These are phyloP conservation scores for Beauveria asiatica DNA, from an alignment of 2,329 filamentous ascomycete genomes.

Conservation along the genomic window DNA sequence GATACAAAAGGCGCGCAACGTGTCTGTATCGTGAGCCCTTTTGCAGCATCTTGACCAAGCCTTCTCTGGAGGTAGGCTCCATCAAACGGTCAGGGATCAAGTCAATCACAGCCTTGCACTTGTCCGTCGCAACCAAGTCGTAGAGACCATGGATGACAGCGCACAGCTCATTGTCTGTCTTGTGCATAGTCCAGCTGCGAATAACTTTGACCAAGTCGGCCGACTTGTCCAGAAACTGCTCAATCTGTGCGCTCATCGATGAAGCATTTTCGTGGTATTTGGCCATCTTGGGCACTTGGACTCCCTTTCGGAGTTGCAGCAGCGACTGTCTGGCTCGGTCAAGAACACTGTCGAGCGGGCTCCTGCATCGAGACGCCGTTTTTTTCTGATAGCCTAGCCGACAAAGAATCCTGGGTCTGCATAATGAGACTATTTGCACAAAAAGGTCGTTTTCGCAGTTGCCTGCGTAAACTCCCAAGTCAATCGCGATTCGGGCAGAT, in stretches of 20 bases:
- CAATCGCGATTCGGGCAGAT: background rate
- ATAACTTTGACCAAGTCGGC: background rate
- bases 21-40: background rate
- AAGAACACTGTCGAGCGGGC: background rate
- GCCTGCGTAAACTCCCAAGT: background rate
- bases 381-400: background rate
- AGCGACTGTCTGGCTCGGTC: background rate
- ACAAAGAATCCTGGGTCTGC: background rate
- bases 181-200: background rate
- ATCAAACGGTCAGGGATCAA: background rate
- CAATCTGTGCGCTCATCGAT: background rate
- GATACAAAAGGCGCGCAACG: background rate
- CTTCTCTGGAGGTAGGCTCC: background rate
- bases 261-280: background rate
- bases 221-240: background rate
- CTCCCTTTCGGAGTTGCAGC: background rate
- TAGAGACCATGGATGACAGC: background rate
- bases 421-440: background rate
- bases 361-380: background rate
- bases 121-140: background rate
- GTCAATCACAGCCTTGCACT: background rate
- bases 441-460: background rate
- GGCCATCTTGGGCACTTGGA: background rate
- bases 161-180: background rate
- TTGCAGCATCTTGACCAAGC: background rate